phyloP scores from a whole-genome alignment of 768 basidiomycete species.

The Lentinula sp. region DNA sequence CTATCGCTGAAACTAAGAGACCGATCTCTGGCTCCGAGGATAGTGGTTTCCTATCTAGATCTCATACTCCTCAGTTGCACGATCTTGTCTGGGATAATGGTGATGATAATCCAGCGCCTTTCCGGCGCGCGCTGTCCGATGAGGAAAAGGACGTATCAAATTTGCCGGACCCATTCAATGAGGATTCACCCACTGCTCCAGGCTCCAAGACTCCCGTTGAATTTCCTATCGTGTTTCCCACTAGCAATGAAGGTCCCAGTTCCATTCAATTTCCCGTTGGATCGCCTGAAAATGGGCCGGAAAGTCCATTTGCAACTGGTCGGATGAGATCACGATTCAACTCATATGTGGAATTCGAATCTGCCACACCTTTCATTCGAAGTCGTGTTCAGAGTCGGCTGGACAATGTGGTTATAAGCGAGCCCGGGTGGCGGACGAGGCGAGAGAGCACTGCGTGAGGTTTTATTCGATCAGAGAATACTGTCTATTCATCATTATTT shows the following conservation, averaged over 20 bases:
- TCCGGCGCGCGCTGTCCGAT: constrained; percentile 67
- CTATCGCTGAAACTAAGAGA: constrained; percentile 71
- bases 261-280: constrained; percentile 78
- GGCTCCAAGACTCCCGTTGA: constrained; percentile 50
- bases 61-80: constrained; percentile 38
- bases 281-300: constrained; percentile 64
- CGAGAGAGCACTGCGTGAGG: constrained; percentile 86
- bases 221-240: constrained; percentile 50
- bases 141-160: constrained; percentile 62
- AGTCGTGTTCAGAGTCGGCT: constrained; percentile 80
- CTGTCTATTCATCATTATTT: constrained; percentile 4
- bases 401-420: constrained; percentile 46
- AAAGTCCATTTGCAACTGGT: constrained; percentile 48
- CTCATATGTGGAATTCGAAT: constrained; percentile 70
- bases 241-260: constrained; percentile 47
- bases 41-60: constrained; percentile 43
- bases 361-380: constrained; percentile 71
- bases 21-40: constrained; percentile 50
- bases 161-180: constrained; percentile 32
- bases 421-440: constrained; percentile 81
- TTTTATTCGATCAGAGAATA: constrained; percentile 10
- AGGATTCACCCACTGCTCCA: constrained; percentile 34
- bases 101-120: constrained; percentile 60
- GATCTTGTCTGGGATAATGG: constrained; percentile 42
- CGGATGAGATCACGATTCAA: constrained; percentile 57